Base-by-base conservation (phyloP, 116 monocot genomes). In the Dioscorea cayenensis region DNA sequence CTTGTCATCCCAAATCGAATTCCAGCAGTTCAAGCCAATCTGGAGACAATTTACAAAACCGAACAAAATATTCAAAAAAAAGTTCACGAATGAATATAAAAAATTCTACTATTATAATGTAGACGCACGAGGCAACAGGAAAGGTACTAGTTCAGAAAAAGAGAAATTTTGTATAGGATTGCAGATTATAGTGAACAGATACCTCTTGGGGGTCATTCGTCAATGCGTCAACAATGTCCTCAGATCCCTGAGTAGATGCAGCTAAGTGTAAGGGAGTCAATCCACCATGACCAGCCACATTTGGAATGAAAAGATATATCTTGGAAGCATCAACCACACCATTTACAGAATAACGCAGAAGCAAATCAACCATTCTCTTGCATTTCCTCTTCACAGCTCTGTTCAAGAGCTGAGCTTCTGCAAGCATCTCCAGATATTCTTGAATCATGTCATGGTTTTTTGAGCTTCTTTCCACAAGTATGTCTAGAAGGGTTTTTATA, bases 201-300 rank as follows among this genome's bases (percentile, higher is more conserved):
- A 89, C 94, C 88, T 81, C 80, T 68, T 91, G 91, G 22, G 94
- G 94, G 55, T 95, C 94, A 75, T 75, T 79, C n/a, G 89, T 95
- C 19, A 95, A 77, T 35, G 84, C 84, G 79, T 95, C 86, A 67
- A 95, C 71, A 25, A 95, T 84, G 66, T 85, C 91, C 64, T 91
- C 86, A 1, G 84, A 81, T 28, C 73, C 79, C 19, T 88, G 68
- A 22, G 66, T 79, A 17, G 82, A 86, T 72, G 94, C 94, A 71
- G 94, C 94, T 32, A 95, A 70, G 75, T 95, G 94, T 16, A 95
- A 69, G 19, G 91, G 91, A 14, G 94, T 95, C 21, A 88, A 2
- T 61, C 94, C 94, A 65, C 91, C 84, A n/a, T 89, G 91, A 12
- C 91, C 86, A 14, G 67, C 49, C 35, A 72, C 32, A 36, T 89